These are phyloP conservation scores for Albizia julibrissin DNA, from an alignment of 306 rosid species.

Conservation along the genomic window DNA sequence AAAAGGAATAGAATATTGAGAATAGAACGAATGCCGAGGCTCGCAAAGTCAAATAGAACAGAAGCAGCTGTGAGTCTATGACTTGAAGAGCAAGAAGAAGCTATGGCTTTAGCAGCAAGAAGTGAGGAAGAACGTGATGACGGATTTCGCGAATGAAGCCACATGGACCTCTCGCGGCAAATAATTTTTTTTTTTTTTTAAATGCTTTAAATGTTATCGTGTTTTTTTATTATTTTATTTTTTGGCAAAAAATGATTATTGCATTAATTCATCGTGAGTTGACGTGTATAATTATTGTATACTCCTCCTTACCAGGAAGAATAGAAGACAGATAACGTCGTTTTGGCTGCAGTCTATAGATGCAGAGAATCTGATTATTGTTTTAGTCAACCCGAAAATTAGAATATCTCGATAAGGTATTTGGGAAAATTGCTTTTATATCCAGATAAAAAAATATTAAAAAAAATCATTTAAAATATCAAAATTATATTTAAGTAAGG, in stretches of 20 bases:
- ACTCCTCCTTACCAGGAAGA: too few species aligned
- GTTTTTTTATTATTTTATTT: too few species aligned
- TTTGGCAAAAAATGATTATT: too few species aligned
- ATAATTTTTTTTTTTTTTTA: too few species aligned
- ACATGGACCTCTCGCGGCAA: too few species aligned
- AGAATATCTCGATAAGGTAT: not conserved
- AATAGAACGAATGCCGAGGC: slow-evolving; percentile 43
- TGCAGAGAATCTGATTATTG: not conserved
- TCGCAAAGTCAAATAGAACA: slow-evolving; percentile 52
- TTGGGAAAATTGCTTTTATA: too few species aligned
- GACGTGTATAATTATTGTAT: not conserved
- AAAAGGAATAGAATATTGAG: slow-evolving; percentile 45
- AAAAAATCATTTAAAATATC: too few species aligned
- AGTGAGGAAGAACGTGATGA: not conserved
- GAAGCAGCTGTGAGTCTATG: not conserved
- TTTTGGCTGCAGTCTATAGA: not conserved
- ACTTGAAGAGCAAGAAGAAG: slow-evolving; percentile 9
- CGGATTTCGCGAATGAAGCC: slow-evolving; percentile 20
- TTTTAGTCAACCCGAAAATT: not conserved
- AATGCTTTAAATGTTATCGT: too few species aligned
- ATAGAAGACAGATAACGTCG: not conserved
- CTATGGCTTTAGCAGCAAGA: slow-evolving; percentile 35
- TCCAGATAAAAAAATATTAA: too few species aligned
- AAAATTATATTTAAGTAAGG: too few species aligned
- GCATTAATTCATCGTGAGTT: not conserved